phyloP scores from a whole-genome alignment of 805 yeast species.

The Suhomyces sp. region DNA sequence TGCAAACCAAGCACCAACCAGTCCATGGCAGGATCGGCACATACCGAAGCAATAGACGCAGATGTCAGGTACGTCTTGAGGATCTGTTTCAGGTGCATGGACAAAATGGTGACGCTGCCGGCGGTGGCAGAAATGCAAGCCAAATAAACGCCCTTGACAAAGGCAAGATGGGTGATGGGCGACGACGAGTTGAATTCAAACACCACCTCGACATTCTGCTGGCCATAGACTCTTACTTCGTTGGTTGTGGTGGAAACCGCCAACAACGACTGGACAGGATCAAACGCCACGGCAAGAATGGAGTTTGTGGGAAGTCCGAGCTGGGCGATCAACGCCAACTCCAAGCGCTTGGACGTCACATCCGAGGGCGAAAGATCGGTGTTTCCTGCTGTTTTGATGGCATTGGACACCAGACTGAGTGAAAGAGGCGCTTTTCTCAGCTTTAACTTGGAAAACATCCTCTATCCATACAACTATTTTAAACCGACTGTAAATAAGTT shows the following conservation, averaged over 20 bases:
- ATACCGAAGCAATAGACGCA: constrained; percentile 64
- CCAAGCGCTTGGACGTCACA: constrained; percentile 29
- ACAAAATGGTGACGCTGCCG: constrained; percentile 63
- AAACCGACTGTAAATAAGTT: neutral
- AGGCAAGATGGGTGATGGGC: constrained; percentile 54
- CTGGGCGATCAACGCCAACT: constrained; percentile 27
- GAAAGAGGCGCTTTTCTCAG: constrained; percentile 43
- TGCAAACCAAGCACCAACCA: constrained; percentile 79
- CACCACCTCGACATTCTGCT: constrained; percentile 70
- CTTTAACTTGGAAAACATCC: constrained; percentile 38
- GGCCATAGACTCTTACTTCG: constrained; percentile 78
- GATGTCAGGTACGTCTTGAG: constrained; percentile 62
- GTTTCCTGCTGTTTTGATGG: constrained; percentile 32
- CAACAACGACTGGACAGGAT: constrained; percentile 82
- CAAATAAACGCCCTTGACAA: constrained; percentile 79
- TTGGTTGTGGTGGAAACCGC: constrained; percentile 76
- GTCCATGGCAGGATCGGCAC: constrained; percentile 82
- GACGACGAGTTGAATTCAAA: constrained; percentile 51
- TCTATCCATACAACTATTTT: neutral
- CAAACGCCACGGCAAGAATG: constrained; percentile 68
- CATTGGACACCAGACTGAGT: constrained; percentile 40
- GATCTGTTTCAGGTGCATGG: constrained; percentile 60
- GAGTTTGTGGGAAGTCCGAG: constrained; percentile 52
- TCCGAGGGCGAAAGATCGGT: constrained; percentile 31
- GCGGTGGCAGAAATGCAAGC: constrained; percentile 62